Percentiles rank a stretch among this genome's conserved stretches.
These are phyloP conservation scores for Kalmusia sp. DNA, from an alignment of 2,329 filamentous ascomycete genomes.

Conservation along the genomic window DNA sequence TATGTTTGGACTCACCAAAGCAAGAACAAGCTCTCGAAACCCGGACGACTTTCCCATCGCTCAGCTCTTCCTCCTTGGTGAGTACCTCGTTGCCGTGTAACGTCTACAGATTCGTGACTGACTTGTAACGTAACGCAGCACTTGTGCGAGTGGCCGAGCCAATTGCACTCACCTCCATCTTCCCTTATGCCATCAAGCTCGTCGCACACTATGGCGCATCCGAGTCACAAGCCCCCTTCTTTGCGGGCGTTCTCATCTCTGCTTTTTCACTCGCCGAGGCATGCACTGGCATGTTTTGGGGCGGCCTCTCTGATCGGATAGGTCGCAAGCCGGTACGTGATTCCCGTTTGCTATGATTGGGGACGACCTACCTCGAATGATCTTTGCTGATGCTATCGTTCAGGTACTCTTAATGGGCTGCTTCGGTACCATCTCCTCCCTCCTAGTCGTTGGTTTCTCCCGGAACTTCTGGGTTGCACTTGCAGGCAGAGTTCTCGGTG, in stretches of 20 bases:
- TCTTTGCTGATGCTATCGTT: not conserved
- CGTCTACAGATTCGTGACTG: not conserved
- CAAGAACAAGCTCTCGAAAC: constrained; percentile 64
- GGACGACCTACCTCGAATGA: not conserved
- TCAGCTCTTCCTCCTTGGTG: constrained; percentile 86
- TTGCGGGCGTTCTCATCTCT: constrained; percentile 86
- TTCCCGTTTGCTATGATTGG: not conserved
- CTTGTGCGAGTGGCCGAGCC: constrained; percentile 93
- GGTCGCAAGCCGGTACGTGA: constrained; percentile 47
- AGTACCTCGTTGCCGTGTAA: constrained; percentile 39
- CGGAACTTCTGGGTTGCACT: constrained; percentile 85
- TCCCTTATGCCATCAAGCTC: constrained; percentile 70
- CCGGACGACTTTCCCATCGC: constrained; percentile 79
- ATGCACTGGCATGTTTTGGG: constrained; percentile 74
- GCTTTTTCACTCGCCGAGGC: constrained; percentile 89
- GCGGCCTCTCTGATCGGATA: constrained; percentile 47
- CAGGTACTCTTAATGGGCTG: constrained; percentile 56
- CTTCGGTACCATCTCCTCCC: constrained; percentile 79
- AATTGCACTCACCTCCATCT: constrained; percentile 91
- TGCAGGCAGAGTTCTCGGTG: constrained; percentile 76
- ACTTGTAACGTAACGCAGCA: constrained; percentile 61
- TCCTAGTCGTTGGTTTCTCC: constrained; percentile 83
- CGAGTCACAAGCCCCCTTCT: constrained; percentile 72
- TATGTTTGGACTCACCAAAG: constrained; percentile 66
- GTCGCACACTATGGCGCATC: constrained; percentile 46